Percentiles rank a stretch among this genome's conserved stretches.
Conservation (phyloP, 331 rosid species). For the Malus hybrid region DNA sequence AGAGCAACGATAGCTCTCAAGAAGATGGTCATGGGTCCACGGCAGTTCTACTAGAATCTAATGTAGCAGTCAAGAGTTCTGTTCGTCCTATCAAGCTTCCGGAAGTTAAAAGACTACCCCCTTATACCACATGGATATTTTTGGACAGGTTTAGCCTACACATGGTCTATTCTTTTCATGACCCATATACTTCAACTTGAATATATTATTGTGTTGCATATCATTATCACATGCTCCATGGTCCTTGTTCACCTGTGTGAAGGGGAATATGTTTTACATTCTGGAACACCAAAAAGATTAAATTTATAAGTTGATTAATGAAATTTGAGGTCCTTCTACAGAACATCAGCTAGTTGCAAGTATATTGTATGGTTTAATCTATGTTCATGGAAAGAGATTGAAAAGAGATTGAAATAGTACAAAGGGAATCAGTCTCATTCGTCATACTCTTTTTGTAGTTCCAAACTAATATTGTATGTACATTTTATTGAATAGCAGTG, state of each 20-base stretch:
- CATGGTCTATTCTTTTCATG: not conserved
- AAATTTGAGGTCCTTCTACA: not conserved
- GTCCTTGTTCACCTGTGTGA: not conserved
- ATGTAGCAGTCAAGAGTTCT: conserved; percentile 82
- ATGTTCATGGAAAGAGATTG: not conserved
- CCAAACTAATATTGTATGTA: not conserved
- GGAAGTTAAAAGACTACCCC: conserved; percentile 78
- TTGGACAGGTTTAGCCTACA: conserved; percentile 62
- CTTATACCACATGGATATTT: conserved; percentile 14
- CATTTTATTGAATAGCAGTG: not conserved
- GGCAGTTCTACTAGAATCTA: conserved; percentile 91
- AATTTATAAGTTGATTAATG: not conserved
- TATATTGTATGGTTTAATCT: not conserved
- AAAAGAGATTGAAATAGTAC: not conserved
- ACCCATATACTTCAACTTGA: not conserved
- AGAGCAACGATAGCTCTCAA: conserved; percentile 49
- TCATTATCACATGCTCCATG: not conserved
- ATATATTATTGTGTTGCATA: not conserved
- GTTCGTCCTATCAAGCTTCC: conserved; percentile 86
- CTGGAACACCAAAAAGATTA: not conserved
- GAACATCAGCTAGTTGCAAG: not conserved
- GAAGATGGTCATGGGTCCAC: conserved; percentile 73
- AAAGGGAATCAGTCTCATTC: not conserved
- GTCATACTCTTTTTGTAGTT: not conserved
- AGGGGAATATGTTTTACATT: not conserved